These are phyloP conservation scores for Penicillium sclerotigenum DNA, from an alignment of 2,329 filamentous ascomycete genomes.

Conservation along the genomic window DNA sequence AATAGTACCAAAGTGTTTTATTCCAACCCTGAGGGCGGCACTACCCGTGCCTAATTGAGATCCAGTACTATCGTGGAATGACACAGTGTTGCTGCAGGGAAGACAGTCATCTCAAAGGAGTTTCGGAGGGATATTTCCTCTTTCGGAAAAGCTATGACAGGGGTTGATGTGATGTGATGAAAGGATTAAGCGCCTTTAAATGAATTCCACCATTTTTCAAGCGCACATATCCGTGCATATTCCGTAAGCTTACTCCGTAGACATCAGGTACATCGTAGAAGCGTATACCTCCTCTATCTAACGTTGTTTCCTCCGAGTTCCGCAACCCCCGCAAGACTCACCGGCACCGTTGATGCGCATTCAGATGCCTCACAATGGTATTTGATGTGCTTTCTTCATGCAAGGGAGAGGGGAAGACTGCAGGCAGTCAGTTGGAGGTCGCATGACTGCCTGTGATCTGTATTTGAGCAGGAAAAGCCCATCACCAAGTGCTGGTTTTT, in stretches of 20 bases:
- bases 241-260: neutral
- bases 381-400: neutral
- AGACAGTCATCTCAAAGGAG: neutral
- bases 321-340: neutral
- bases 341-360: neutral
- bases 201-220: neutral
- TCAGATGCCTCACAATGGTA: too few species aligned
- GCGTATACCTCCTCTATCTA: neutral
- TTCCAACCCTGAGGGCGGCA: neutral
- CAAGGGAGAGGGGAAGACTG: neutral
- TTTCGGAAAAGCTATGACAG: neutral
- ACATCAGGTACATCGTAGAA: neutral
- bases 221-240: neutral
- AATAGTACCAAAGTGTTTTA: neutral
- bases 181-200: neutral
- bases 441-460: neutral
- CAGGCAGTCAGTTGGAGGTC: neutral
- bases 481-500: neutral
- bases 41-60: neutral
- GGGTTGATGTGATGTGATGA: neutral
- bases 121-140: neutral
- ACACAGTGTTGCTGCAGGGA: neutral
- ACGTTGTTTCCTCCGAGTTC: neutral
- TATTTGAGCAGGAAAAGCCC: neutral
- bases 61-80: neutral